Percentiles rank a stretch among this genome's conserved stretches.
Conservation (phyloP, 1,284 basidiomycete species). For the Cryptococcus sp. region DNA sequence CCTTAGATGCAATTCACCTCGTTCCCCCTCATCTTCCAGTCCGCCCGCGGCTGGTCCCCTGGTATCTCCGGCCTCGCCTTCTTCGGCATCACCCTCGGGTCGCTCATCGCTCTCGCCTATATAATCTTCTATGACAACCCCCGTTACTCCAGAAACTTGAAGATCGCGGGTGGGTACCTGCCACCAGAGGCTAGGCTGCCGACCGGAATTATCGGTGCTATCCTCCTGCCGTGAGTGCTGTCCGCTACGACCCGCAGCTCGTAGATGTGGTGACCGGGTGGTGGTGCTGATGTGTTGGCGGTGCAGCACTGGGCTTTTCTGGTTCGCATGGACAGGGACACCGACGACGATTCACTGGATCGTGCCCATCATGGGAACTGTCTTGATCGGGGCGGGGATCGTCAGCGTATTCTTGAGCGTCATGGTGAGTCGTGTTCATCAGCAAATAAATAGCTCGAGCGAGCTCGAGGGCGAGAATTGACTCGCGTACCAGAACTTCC, state of each 20-base stretch:
- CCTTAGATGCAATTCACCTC: slow-evolving; percentile 29
- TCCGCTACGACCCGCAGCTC: too few species aligned
- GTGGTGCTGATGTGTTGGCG: too few species aligned
- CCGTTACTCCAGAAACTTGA: slow-evolving; percentile 18
- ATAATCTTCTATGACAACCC: slow-evolving; percentile 50
- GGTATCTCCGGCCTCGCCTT: slow-evolving; percentile 62
- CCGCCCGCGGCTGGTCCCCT: slow-evolving; percentile 24
- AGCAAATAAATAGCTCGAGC: too few species aligned
- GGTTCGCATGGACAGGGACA: slow-evolving; percentile 56
- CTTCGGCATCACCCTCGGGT: slow-evolving; percentile 61
- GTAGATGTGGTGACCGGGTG: too few species aligned
- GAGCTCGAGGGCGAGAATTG: too few species aligned
- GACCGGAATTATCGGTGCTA: slow-evolving; percentile 57
- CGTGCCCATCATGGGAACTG: slow-evolving; percentile 59
- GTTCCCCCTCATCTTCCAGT: slow-evolving; percentile 51
- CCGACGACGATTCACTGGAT: slow-evolving; percentile 59
- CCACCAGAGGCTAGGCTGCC: slow-evolving; percentile 57
- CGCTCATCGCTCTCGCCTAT: slow-evolving; percentile 57
- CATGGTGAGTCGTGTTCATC: slow-evolving; percentile 12
- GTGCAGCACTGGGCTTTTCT: slow-evolving; percentile 6
- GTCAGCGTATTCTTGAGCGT: slow-evolving; percentile 33
- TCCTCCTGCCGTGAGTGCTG: slow-evolving; percentile 56
- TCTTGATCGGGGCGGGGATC: slow-evolving; percentile 57
- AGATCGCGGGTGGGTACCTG: slow-evolving; percentile 20
- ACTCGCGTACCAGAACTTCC: slow-evolving; percentile 54